Base-by-base conservation (phyloP, 108 stramenopile genomes). In the Pseudonitzschia pungens region DNA sequence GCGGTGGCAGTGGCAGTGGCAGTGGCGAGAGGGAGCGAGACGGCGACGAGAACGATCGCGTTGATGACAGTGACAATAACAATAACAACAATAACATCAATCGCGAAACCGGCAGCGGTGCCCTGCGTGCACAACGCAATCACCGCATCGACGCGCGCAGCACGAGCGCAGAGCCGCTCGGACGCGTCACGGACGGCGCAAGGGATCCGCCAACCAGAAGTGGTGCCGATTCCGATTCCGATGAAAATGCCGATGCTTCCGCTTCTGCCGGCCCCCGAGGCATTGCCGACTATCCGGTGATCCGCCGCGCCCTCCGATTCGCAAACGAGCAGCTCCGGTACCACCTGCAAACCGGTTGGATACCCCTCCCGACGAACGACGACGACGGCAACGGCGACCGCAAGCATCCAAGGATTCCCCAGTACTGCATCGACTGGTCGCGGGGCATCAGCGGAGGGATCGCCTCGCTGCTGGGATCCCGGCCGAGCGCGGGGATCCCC, bases 401-500 rank as follows among this genome's bases (percentile, higher is more conserved):
- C 16, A 16, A 70, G 50, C 22, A 44, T 12, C 11, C 81, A 52
- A 52, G 50, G 42, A 73, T 85, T 28, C 21, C 85, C 16, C 72
- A 75, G 24, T 9, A 48, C 16, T 85, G 86, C 66, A 48, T 81
- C 42, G 69, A 87, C 68, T 79, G 84, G 60, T 92, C 85, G 71
- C 80, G 79, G 26, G 92, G 92, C 0, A 32, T 88, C 32, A 89
- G 88, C 68, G 92, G 92, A 5, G 50, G 88, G 59, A 55, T 92
- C 14, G 48, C 72, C 56, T 77, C 81, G 0, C 32, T 92, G 0
- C 72, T 84, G 10, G 54, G 84, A 58, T 3, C 71, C 11, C 22
- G 31, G 27, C 55, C 43, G 40, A 43, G 71, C 28, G 74, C 67
- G 10, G 66, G 57, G 24, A 65, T 80, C 51, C 88, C 70, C 26